A percentile compares a stretch with the other conserved stretches of the same genome.
These are phyloP conservation scores for Gossypium gossypioides DNA, from an alignment of 441 rosid genomes.

Conservation along the genomic window DNA sequence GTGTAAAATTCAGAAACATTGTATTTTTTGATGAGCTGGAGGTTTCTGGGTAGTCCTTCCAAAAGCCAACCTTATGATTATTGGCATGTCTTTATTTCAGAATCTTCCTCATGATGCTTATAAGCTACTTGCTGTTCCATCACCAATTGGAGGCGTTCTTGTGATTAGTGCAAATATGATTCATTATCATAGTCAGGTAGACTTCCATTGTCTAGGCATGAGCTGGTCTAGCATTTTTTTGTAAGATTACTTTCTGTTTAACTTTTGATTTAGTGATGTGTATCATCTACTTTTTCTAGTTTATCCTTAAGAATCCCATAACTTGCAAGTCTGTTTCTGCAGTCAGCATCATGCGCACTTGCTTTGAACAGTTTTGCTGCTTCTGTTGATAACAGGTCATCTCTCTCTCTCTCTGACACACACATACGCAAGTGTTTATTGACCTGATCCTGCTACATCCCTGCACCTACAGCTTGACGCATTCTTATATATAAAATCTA, in stretches of 20 bases:
- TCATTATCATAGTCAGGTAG: slow-evolving; percentile 95
- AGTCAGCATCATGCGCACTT: slow-evolving; percentile 86
- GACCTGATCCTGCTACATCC: not conserved
- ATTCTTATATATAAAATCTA: not conserved
- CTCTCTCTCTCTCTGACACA: slow-evolving; percentile 16
- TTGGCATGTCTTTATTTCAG: slow-evolving; percentile 34
- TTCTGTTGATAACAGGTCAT: slow-evolving; percentile 73
- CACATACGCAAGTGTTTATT: not conserved
- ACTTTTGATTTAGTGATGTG: slow-evolving; percentile 4
- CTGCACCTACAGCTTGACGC: not conserved
- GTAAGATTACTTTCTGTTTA: slow-evolving; percentile 11
- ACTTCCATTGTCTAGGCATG: slow-evolving; percentile 11
- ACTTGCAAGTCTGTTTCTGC: slow-evolving; percentile 33
- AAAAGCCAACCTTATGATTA: not conserved
- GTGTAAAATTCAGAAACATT: slow-evolving; percentile 3
- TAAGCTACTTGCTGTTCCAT: slow-evolving; percentile 94
- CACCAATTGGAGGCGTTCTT: slow-evolving; percentile 95
- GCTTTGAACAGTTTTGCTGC: slow-evolving; percentile 81
- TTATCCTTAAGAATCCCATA: slow-evolving; percentile 9
- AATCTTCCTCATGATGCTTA: slow-evolving; percentile 93
- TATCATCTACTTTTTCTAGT: slow-evolving; percentile 4
- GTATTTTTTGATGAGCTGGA: slow-evolving; percentile 5
- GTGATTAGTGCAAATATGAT: slow-evolving; percentile 77
- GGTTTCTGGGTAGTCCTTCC: not conserved
- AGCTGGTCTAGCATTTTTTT: slow-evolving; percentile 8